These are phyloP conservation scores for Hyphodiscus hymeniophilus DNA, from an alignment of 495 filamentous ascomycete genomes.

Conservation along the genomic window DNA sequence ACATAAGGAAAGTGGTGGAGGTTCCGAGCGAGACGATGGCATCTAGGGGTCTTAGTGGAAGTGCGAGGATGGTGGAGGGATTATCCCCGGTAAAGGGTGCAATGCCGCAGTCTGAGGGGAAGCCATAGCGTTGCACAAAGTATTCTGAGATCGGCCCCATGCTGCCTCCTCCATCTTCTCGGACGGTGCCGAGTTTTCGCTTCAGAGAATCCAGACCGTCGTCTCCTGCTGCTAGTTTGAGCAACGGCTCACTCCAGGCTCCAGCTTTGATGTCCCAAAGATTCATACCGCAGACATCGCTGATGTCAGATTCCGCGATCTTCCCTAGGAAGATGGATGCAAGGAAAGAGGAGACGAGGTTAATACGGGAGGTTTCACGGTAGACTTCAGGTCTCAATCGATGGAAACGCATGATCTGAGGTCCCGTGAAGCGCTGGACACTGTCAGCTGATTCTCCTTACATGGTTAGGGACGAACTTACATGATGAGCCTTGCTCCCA, in stretches of 20 bases:
- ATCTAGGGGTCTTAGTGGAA: conserved; percentile 78
- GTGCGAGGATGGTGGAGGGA: conserved; percentile 84
- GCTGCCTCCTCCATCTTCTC: conserved; percentile 68
- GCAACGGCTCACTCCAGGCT: conserved; percentile 61
- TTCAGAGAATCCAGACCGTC: conserved; percentile 59
- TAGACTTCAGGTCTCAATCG: conserved; percentile 75
- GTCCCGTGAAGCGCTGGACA: conserved; percentile 86
- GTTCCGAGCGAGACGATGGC: conserved; percentile 93
- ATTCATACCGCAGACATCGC: conserved; percentile 95
- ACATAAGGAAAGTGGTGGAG: conserved; percentile 95
- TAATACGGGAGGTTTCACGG: conserved; percentile 70
- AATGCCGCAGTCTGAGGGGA: conserved; percentile 64
- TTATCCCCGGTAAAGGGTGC: conserved; percentile 93
- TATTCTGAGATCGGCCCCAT: conserved; percentile 68
- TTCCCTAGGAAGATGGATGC: conserved; percentile 83
- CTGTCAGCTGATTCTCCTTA: conserved; percentile 15
- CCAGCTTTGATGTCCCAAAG: conserved; percentile 81
- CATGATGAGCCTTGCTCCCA: conserved; percentile 90
- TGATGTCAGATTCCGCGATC: conserved; percentile 85
- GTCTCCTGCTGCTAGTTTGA: conserved; percentile 69
- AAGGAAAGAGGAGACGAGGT: conserved; percentile 89
- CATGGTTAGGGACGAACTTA: conserved; percentile 35
- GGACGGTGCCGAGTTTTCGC: conserved; percentile 71
- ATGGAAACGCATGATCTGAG: conserved; percentile 86
- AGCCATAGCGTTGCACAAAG: conserved; percentile 70